Base-by-base conservation (phyloP, 495 filamentous ascomycete genomes). In the Recurvomyces mirabilis region DNA sequence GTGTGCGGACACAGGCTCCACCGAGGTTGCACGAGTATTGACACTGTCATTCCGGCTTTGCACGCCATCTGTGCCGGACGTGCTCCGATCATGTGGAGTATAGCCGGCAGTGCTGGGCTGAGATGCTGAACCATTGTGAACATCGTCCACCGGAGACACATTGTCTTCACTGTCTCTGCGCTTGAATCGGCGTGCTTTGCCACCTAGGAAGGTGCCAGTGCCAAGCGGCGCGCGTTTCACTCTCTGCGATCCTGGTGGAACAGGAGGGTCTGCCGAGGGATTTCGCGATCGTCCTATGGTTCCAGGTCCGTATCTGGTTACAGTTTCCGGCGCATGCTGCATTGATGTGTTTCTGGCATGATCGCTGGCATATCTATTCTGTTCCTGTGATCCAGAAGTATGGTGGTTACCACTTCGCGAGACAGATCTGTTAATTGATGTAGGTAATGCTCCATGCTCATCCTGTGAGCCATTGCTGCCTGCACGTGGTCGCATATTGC, bases 141-240 rank as follows among this genome's bases (percentile, higher is more conserved):
- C 35, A 5, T 53, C 55, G 10, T 55, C 55, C 17, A 41, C 32
- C 2, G 55, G 55, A 13, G 52, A 55, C 7, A 55, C 22, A 24
- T 55, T 50, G 14, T 58, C 55, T 17, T 55, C 52, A 31, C 55
- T 58, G 22, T 54, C 49, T 41, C 52, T 12, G 38, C 55, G 51
- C 17, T 55, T 35, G 18, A 58, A 53, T 32, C 55, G 39, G n/a
- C 55, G 26, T n/a, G 51, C 45, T 20, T 43, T 55, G 24, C 52
- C 41, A 30, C 47, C 44, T 10, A 58, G 37, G 36, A 48, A 58
- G 13, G 43, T 47, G 2, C 55, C 55, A 5, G 52, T 52, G 2
- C 36, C 43, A 22, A 50, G 41, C 5, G 52, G 43, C 21, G 40
- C 49, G 14, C 55, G 39, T 31, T 58, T 58, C 30, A 55, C 38